Evolutionary conservation across 2,329 filamentous ascomycete genomes (phyloP), one percentile per base, ranked within the genome.

Genomic region (Fusarium continuum): DNA sequence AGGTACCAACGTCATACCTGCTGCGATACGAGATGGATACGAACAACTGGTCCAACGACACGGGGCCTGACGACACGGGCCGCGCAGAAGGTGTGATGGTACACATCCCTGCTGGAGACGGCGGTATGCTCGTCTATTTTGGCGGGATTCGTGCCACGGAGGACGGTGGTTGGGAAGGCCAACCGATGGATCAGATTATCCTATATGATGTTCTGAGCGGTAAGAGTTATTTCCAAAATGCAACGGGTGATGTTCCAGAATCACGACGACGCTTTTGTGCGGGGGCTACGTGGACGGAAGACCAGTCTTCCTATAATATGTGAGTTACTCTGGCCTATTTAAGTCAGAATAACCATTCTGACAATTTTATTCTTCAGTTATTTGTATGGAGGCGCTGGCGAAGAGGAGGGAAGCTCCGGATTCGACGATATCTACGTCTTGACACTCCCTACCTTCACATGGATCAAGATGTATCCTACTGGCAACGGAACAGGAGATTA

Each of bases 301-400:
- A 89, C 64, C 77, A 81, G 50, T 86, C 85, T 13, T 87, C 84
- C 8, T 88, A 88, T 68, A 89, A 89, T 64, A 85, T 89, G 83
- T 88, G 67, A 73, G 83, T 74, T 14, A 7, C 14, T 34, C 17
- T 40, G 14, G 9, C 22, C 17, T 5, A 10, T 26, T 4, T n/a
- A 4, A 16, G 23, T 25, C 28, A 17, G 8, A 14, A 8, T 9
- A 19, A 7, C 17, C 28, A 11, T 35, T 40, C 46, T 59, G 23
- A 59, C 39, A 34, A 36, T 64, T n/a, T 67, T 19, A 56, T 14
- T 31, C 13, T 10, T 6, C 55, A 88, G 85, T 29, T 88, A 89
- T 63, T 69, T 88, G 4, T 88, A 88, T 67, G 87, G 87, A 36
- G 87, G 87, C 14, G 77, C 79, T 20, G 80, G 80, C 8, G 79